Percentiles rank a stretch among this genome's conserved stretches.
Evolutionary conservation across 2,329 filamentous ascomycete genomes (phyloP).

Genomic region (Phyllosticta ampelicida): DNA sequence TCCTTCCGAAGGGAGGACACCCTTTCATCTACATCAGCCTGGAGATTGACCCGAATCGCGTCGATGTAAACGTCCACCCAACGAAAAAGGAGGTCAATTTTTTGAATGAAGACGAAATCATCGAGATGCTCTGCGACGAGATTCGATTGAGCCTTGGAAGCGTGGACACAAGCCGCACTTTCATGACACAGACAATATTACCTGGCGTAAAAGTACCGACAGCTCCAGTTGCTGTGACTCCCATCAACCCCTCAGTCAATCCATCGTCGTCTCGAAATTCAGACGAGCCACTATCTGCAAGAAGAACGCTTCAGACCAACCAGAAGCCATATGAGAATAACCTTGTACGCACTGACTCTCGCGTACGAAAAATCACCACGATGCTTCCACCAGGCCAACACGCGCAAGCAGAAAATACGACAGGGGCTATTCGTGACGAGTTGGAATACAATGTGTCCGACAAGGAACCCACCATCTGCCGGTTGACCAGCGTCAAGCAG

Average conservation of each 20-base stretch:
- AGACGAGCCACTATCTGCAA: background rate
- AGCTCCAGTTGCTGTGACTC: constrained; percentile 12
- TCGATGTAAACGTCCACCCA: constrained; percentile 96
- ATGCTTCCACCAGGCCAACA: constrained; percentile 61
- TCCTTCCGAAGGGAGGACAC: constrained; percentile 86
- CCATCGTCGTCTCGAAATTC: constrained; percentile 12
- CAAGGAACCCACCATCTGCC: constrained; percentile 58
- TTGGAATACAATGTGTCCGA: constrained; percentile 63
- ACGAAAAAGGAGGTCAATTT: constrained; percentile 97
- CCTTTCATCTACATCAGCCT: constrained; percentile 89
- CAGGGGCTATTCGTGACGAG: constrained; percentile 33
- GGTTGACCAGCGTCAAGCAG: constrained; percentile 74
- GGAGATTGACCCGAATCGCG: constrained; percentile 80
- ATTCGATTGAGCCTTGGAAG: constrained; percentile 69
- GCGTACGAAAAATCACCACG: constrained; percentile 85
- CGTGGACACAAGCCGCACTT: constrained; percentile 88
- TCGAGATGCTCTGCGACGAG: constrained; percentile 70
- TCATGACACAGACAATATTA: constrained; percentile 84
- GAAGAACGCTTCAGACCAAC: constrained; percentile 14
- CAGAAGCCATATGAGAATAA: constrained; percentile 68
- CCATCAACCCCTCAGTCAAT: constrained; percentile 15
- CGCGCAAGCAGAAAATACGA: constrained; percentile 24
- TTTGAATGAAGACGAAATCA: constrained; percentile 92
- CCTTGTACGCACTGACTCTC: constrained; percentile 80
- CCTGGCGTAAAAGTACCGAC: constrained; percentile 48